These are phyloP conservation scores for Millerozyma miso DNA, from an alignment of 805 yeast genomes.

Conservation along the genomic window DNA sequence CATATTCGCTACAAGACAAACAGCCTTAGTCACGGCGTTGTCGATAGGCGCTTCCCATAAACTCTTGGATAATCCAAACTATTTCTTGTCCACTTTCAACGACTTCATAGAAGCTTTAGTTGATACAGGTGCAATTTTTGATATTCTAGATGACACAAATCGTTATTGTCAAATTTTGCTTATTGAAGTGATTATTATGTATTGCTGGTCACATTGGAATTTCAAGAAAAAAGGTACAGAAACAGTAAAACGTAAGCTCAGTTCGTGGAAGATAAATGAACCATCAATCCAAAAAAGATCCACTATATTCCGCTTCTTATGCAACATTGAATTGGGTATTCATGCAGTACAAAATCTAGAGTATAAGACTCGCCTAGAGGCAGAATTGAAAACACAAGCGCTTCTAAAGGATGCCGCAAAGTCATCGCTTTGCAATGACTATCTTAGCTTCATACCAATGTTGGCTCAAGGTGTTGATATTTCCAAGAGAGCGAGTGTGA, in stretches of 20 bases:
- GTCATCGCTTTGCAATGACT: constrained; percentile 25
- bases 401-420: constrained; percentile 14
- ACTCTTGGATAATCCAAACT: constrained; percentile 11
- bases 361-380: constrained; percentile 6
- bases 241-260: constrained; percentile 16
- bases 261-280: constrained; percentile 27
- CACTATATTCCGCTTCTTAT: constrained; percentile 28
- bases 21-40: constrained; percentile 27
- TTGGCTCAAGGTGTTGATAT: constrained; percentile 30
- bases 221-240: constrained; percentile 16
- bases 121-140: constrained; percentile 33
- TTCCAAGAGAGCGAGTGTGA: constrained; percentile 12
- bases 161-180: constrained; percentile 23
- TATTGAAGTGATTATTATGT: constrained; percentile 39
- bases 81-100: constrained; percentile 35
- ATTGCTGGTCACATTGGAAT: constrained; percentile 45
- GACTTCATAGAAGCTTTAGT: constrained; percentile 36
- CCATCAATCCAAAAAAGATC: constrained; percentile 27
- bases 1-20: constrained; percentile 14
- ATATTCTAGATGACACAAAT: constrained; percentile 19
- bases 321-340: constrained; percentile 30
- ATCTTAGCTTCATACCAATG: constrained; percentile 27
- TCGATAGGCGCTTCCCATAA: constrained; percentile 28
- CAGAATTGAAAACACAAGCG: constrained; percentile 12
- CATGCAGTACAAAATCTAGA: constrained; percentile 16